These are phyloP conservation scores for Trichoderma sp. DNA, from an alignment of 2,329 filamentous ascomycete genomes.

Conservation along the genomic window DNA sequence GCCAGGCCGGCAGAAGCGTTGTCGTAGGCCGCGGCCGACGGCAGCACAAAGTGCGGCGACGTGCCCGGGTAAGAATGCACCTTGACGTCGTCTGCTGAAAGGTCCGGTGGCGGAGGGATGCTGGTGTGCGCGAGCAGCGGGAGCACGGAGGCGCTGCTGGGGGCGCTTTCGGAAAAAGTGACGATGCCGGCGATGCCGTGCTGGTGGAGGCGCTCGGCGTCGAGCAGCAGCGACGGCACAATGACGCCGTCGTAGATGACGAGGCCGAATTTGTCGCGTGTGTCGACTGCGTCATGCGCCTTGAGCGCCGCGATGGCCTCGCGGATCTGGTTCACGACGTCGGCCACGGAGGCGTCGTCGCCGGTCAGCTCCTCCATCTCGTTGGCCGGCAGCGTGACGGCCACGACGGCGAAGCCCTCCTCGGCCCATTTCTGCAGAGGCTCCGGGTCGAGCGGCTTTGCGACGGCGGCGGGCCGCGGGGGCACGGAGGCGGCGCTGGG, in stretches of 20 bases:
- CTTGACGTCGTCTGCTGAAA: not conserved
- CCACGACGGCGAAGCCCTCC: conserved; percentile 39
- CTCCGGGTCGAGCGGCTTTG: conserved; percentile 26
- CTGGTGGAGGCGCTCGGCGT: not conserved
- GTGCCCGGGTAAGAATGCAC: conserved; percentile 34
- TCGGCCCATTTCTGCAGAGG: conserved; percentile 43
- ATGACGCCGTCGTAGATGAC: conserved; percentile 16
- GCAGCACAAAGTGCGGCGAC: conserved; percentile 46
- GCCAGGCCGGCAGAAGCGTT: conserved; percentile 57
- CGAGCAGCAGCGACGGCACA: not conserved
- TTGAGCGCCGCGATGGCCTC: not conserved
- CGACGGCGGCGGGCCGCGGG: conserved; percentile 9
- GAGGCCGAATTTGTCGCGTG: conserved; percentile 36
- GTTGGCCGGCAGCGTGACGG: conserved; percentile 12
- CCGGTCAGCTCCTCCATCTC: not conserved
- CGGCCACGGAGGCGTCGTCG: not conserved
- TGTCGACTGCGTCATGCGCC: conserved; percentile 29
- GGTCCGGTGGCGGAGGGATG: not conserved
- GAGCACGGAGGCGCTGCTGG: not conserved
- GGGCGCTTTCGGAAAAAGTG: not conserved
- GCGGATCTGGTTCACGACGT: not conserved
- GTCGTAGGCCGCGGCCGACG: conserved; percentile 52
- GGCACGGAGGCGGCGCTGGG: conserved; percentile 12
- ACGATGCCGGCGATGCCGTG: conserved; percentile 20
- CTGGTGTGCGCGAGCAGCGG: conserved; percentile 13